phyloP scores from a whole-genome alignment of 345 rosid species.

The Arabidopsis arenosa region DNA sequence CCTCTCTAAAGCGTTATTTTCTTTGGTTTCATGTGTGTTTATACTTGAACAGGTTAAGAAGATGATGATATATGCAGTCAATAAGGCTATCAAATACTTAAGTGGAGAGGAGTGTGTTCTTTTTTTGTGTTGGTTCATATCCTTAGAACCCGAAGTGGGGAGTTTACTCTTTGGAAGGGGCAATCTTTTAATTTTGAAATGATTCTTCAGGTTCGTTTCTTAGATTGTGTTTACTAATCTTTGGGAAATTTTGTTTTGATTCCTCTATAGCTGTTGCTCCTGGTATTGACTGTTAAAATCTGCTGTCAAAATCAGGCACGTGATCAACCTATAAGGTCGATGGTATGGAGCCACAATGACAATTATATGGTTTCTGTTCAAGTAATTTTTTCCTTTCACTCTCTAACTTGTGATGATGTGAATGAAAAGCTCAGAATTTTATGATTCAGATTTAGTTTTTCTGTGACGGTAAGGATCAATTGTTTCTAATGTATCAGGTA shows the following conservation, averaged over 20 bases:
- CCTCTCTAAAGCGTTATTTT: too few relatives aligned
- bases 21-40: too few relatives aligned
- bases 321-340: slow-evolving; percentile 97
- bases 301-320: slow-evolving; percentile 82
- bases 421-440: slow-evolving; percentile 9
- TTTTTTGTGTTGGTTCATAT: too few relatives aligned
- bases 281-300: slow-evolving; percentile 22
- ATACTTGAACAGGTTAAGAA: too few relatives aligned
- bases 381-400: slow-evolving; percentile 49
- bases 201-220: slow-evolving; percentile 82
- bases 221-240: slow-evolving; percentile 9
- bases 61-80: too few relatives aligned
- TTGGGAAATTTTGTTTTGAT: not conserved
- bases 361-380: slow-evolving; percentile 98
- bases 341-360: slow-evolving; percentile 98
- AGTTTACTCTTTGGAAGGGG: slow-evolving; percentile 99
- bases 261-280: not conserved
- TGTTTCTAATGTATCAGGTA: slow-evolving; percentile 58
- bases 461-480: not conserved
- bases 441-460: slow-evolving; percentile 7
- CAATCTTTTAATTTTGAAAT: slow-evolving; percentile 96
- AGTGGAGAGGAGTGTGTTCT: too few relatives aligned
- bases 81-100: too few relatives aligned
- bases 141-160: slow-evolving; percentile 98
- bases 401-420: slow-evolving; percentile 14